Evolutionary conservation across 208 protist genomes (phyloP).

Genomic region (Zelonia costaricensis): DNA sequence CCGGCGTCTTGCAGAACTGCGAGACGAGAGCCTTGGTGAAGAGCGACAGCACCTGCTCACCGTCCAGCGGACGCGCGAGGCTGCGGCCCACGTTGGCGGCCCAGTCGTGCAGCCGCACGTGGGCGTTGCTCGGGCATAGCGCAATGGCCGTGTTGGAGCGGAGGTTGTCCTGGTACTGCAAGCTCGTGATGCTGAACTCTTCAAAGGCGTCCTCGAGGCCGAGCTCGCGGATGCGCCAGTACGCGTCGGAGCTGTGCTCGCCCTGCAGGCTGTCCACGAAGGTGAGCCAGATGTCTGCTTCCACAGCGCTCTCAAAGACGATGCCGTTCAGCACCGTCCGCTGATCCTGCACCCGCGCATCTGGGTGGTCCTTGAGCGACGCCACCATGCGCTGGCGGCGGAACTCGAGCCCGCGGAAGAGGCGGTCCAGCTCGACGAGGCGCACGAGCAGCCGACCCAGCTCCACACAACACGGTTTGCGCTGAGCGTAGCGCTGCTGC

Average conservation of each 20-base stretch:
- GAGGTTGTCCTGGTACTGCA: conserved; percentile 84
- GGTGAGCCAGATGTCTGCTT: conserved; percentile 79
- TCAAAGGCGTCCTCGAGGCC: conserved; percentile 79
- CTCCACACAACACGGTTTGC: conserved; percentile 86
- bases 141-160: conserved; percentile 42
- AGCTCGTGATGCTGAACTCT: conserved; percentile 76
- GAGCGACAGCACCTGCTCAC: conserved; percentile 50
- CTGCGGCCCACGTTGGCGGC: conserved; percentile 39
- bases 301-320: conserved; percentile 73
- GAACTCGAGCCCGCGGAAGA: conserved; percentile 73
- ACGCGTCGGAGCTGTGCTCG: conserved; percentile 28
- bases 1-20: conserved; percentile 73
- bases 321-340: conserved; percentile 46
- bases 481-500: conserved; percentile 45
- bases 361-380: conserved; percentile 52
- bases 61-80: conserved; percentile 24
- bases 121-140: conserved; percentile 51
- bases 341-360: conserved; percentile 68
- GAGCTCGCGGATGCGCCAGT: conserved; percentile 47
- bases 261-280: conserved; percentile 55
- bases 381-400: conserved; percentile 68
- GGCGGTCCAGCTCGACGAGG: conserved; percentile 75
- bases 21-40: conserved; percentile 83
- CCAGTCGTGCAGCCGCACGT: conserved; percentile 58
- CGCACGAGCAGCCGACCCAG: conserved; percentile 76